Base-by-base conservation (phyloP, 768 basidiomycete genomes). In the Mycena indigotica region DNA sequence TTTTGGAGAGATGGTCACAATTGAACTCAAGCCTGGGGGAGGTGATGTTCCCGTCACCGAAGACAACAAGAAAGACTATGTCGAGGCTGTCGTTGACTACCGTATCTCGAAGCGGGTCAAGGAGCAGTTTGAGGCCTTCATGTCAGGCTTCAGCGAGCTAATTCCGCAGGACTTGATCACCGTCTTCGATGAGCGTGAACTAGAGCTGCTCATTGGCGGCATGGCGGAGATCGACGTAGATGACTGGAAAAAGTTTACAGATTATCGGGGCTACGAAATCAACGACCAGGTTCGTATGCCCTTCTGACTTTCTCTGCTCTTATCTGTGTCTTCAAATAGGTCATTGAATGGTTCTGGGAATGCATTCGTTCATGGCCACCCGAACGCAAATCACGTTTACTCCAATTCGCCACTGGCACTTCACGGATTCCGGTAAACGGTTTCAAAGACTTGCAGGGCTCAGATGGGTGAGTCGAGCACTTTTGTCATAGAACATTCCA, bases 281-380 rank as follows among this genome's bases (percentile, higher is more conserved):
- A 91, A 89, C 66, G 94, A 96, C 69, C 93, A 96, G 68, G 92
- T 48, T 10, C 19, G 46, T 21, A 8, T 48, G 10, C 25, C 10
- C 28, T 48, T 24, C 24, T 24, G 10, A 6, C 25, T 13, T 25
- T 44, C 15, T 26, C 12, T 28, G 12, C 21, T 13, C 46, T 12
- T 48, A n/a, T n/a, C n/a, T n/a, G n/a, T 25, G 6, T 13, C 25
- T 5, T 26, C n/a, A 13, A 12, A 21, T 8, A 28, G 46, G 46
- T 95, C 48, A 95, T 99, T 55, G 94, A 98, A 69, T 99, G 97
- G 97, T 99, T 99, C 88, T 99, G 97, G 97, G 94, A 98, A 77
- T 95, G 93, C 67, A 93, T 99, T 44, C 89, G 93, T 64, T 86
- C 89, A 66, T 99, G 97, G 97, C 96, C 97, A 12, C 88, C 96